Conservation (phyloP, 202 grass and related monocot genomes). For the Elaeis oleifera region DNA sequence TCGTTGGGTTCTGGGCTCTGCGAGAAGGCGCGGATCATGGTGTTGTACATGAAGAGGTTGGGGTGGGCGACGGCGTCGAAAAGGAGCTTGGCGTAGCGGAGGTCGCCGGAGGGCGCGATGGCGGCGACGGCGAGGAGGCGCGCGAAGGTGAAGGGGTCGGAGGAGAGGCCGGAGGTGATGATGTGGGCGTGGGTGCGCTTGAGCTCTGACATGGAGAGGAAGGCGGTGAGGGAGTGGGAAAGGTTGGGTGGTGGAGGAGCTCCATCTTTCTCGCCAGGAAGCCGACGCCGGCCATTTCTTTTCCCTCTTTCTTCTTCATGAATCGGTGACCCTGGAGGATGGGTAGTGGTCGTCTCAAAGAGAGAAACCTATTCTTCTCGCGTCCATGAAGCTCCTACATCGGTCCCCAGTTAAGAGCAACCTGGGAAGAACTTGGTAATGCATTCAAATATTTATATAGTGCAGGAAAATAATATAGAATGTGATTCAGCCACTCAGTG, state of each 20-base stretch:
- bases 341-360: too few species aligned
- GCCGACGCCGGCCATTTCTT: too few species aligned
- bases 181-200: conserved; percentile 26
- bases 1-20: not conserved
- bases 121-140: conserved; percentile 22
- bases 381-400: too few species aligned
- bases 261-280: too few species aligned
- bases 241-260: conserved; percentile 2
- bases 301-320: too few species aligned
- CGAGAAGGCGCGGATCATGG: conserved; percentile 10
- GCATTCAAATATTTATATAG: too few species aligned
- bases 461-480: too few species aligned
- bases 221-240: conserved; percentile 19
- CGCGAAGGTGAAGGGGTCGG: conserved; percentile 23
- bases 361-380: too few species aligned
- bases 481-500: too few species aligned
- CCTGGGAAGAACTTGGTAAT: too few species aligned
- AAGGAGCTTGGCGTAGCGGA: conserved; percentile 31
- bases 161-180: conserved; percentile 32
- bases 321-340: too few species aligned
- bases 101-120: conserved; percentile 18
- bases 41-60: conserved; percentile 22
- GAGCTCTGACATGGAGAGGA: conserved; percentile 17
- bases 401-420: too few species aligned
- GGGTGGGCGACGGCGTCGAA: conserved; percentile 29